Evolutionary conservation across 225 moss, liverwort and hornwort species (phyloP).

Genomic region (Polytrichum commune): DNA sequence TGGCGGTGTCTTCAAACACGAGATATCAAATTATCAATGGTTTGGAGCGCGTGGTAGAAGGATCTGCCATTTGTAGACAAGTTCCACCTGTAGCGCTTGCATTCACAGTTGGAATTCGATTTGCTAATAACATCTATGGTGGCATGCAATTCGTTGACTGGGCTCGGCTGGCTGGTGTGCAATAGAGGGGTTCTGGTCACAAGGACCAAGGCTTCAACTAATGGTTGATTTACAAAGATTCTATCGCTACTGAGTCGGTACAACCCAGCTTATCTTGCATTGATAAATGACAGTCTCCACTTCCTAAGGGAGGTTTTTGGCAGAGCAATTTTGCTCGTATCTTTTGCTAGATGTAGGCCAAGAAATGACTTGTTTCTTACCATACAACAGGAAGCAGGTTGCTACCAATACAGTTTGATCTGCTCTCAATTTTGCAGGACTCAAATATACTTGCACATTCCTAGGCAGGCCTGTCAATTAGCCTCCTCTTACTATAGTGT

Average conservation of each 20-base stretch:
- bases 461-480: no score
- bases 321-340: neutral
- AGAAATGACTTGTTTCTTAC: no score
- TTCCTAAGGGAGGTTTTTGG: neutral
- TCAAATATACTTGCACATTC: no score
- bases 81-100: conserved; percentile 70
- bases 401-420: no score
- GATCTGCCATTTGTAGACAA: conserved; percentile 50
- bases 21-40: conserved; percentile 96
- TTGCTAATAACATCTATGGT: conserved; percentile 91
- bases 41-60: conserved; percentile 88
- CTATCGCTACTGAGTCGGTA: neutral
- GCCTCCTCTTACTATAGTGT: no score
- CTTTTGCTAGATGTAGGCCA: neutral
- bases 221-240: neutral
- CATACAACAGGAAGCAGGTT: no score
- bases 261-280: neutral
- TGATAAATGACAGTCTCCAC: neutral
- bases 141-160: conserved; percentile 98
- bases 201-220: neutral
- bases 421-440: no score
- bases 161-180: conserved; percentile 86
- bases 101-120: conserved; percentile 89
- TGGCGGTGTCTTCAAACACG: conserved; percentile 88
- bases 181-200: conserved; percentile 24